Evolutionary conservation across 108 stramenopile genomes (phyloP).

Genomic region (Cyclotella kingstonii): DNA sequence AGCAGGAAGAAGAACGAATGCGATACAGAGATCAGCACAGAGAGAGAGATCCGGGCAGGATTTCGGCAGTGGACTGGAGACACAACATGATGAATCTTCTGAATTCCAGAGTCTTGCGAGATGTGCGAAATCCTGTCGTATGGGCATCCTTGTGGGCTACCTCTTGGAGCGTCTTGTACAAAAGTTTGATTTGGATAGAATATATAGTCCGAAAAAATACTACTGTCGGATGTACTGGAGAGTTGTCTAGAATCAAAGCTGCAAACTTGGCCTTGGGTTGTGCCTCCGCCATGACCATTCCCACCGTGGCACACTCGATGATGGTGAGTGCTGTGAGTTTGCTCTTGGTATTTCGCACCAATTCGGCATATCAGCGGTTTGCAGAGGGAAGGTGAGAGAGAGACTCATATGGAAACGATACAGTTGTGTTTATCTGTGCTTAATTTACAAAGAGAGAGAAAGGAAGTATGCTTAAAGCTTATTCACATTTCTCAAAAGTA

Average conservation of each 20-base stretch:
- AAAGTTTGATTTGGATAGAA: conserved; percentile 25
- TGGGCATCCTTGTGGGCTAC: conserved; percentile 67
- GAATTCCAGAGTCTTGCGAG: conserved; percentile 73
- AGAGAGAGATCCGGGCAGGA: conserved; percentile 37
- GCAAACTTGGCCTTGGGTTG: conserved; percentile 5
- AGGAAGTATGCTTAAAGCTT: background rate
- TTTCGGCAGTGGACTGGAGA: conserved; percentile 79
- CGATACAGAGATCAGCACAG: conserved; percentile 23
- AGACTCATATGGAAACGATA: background rate
- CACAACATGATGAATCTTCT: conserved; percentile 88
- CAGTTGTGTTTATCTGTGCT: background rate
- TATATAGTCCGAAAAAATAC: no score
- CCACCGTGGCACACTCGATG: conserved; percentile 71
- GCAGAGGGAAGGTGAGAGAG: conserved; percentile 69
- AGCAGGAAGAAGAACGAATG: conserved; percentile 14
- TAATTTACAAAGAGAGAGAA: no score
- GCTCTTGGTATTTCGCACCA: conserved; percentile 90
- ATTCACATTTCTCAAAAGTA: background rate
- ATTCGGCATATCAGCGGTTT: conserved; percentile 89
- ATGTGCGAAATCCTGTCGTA: conserved; percentile 67
- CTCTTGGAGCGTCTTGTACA: conserved; percentile 56
- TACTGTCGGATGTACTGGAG: no score
- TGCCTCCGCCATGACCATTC: conserved; percentile 51
- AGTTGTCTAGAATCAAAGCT: background rate
- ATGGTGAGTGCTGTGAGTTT: conserved; percentile 83